Conservation (phyloP, 192 early-diverging fungal species). For the Chytriomyces confervae region DNA sequence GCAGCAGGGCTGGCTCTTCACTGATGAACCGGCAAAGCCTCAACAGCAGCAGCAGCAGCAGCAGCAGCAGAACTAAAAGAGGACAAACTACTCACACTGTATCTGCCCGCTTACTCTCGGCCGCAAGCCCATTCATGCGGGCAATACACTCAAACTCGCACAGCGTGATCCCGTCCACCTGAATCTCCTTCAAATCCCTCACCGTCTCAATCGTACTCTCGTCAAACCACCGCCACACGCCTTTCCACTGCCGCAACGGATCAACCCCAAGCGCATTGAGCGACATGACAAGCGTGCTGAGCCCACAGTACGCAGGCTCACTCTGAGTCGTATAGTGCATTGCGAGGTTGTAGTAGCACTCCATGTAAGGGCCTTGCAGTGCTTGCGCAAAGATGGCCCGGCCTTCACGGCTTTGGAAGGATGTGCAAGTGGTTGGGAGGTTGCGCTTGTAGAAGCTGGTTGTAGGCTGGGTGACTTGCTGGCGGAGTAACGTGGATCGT, state of each 20-base stretch:
- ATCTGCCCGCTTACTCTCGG: constrained; percentile 33
- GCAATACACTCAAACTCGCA: constrained; percentile 48
- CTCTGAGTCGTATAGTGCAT: constrained; percentile 50
- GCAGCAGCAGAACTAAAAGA: not conserved
- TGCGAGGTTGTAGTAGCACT: constrained; percentile 46
- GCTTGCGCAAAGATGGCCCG: constrained; percentile 40
- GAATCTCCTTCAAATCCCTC: constrained; percentile 42
- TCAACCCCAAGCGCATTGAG: constrained; percentile 54
- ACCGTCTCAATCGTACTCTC: constrained; percentile 50
- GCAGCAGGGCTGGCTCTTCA: no score
- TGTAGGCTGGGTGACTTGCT: not conserved
- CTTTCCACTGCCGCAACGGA: constrained; percentile 53
- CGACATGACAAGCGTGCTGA: constrained; percentile 49
- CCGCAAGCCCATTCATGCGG: constrained; percentile 46
- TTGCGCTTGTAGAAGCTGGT: constrained; percentile 44
- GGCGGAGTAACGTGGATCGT: not conserved
- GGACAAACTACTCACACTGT: not conserved
- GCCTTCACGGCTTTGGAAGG: constrained; percentile 39
- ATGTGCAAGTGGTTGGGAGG: constrained; percentile 44
- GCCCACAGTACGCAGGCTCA: constrained; percentile 55
- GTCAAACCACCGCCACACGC: constrained; percentile 56
- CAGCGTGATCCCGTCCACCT: constrained; percentile 47
- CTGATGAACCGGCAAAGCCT: not conserved
- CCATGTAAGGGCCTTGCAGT: constrained; percentile 35
- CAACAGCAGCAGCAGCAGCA: not conserved